Evolutionary conservation across 345 rosid genomes (phyloP), one percentile per base, ranked within the genome.

Genomic region (Populus pruinosa): DNA sequence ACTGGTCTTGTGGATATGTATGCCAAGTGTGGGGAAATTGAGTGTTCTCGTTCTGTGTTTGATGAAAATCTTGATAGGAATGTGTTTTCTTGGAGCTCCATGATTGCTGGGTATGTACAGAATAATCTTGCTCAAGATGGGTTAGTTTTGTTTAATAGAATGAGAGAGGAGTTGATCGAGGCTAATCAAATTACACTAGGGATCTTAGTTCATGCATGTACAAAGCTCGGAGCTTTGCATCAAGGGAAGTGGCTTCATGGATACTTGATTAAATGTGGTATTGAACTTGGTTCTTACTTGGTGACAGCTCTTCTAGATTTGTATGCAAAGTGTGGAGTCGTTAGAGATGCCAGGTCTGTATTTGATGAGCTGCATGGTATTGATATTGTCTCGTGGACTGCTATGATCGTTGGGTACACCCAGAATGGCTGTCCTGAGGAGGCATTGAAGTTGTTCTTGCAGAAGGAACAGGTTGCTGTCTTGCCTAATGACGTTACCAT

Each of bases 51-150:
- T 65, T 59, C 74, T 21, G 84, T 90, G 82, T 90, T 90, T 68
- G 94, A 89, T 68, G 93, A 86, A 78, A 83, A 85, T 76, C 78
- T 86, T 71, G 71, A 55, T 21, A 86, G 83, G 79, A 87, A 63
- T 72, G 86, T 87, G 31, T 86, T 92, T 67, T 87, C 87, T 61
- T 89, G 90, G 90, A 90, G 91, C 41, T 82, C 84, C 65, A 71
- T 90, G 86, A 85, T 90, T 83, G 82, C 82, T 44, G 92, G 92
- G 2, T 89, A 84, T 29, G 82, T 87, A 33, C 90, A 73, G 76
- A 81, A 81, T 11, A 81, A 73, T 74, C 39, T 82, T 73, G 85
- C 43, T 65, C 73, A 67, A 16, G 75, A 85, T 78, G 88, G 83
- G 3, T 81, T 89, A 70, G 79, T 81, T 76, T 77, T 87, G 78